phyloP scores from a whole-genome alignment of 208 protist species.

The Acanthamoeba culbertsoni region DNA sequence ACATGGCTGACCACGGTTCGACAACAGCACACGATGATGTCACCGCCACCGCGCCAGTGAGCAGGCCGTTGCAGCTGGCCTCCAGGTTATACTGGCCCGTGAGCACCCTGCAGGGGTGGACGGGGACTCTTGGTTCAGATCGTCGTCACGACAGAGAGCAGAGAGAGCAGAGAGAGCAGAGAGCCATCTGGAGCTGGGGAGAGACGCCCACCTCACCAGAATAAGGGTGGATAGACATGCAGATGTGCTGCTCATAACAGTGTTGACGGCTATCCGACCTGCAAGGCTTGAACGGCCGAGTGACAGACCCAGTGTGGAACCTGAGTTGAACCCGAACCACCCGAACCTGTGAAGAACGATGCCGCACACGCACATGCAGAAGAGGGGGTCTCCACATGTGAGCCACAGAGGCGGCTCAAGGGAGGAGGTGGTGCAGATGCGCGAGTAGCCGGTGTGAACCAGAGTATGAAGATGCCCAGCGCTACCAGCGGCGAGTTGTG shows the following conservation, averaged over 20 bases:
- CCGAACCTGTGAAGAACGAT: neutral
- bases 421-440: neutral
- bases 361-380: too few relatives aligned
- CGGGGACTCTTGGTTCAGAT: neutral
- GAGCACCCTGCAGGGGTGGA: neutral
- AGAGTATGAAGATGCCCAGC: slow-evolving; percentile 15
- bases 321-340: slow-evolving; percentile 51
- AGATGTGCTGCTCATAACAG: neutral
- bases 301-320: neutral
- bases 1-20: slow-evolving; percentile 25
- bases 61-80: neutral
- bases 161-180: neutral
- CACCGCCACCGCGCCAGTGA: neutral
- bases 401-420: neutral
- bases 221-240: neutral
- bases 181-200: neutral
- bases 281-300: neutral
- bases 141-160: neutral
- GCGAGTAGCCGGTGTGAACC: neutral
- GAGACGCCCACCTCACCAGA: neutral
- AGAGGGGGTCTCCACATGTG: neutral
- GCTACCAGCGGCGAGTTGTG: neutral
- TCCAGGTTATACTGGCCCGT: neutral
- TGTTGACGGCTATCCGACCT: slow-evolving; percentile 52
- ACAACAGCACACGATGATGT: slow-evolving; percentile 20